phyloP scores from a whole-genome alignment of 2,329 filamentous ascomycete genomes.

The Chrysoporthe deuterocubensis region DNA sequence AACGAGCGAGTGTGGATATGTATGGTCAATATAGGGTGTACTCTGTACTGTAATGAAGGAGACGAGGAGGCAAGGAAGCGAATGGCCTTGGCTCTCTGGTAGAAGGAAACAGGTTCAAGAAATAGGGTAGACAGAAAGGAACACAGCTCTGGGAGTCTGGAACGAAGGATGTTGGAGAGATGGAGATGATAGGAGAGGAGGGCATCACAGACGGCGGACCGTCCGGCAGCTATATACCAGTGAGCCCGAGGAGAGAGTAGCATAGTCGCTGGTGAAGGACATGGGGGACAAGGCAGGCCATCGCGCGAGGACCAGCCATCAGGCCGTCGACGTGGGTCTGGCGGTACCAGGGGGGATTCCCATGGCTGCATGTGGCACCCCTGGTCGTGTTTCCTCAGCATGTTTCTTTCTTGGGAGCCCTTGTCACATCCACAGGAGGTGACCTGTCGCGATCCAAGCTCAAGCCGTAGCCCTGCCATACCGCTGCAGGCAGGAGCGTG shows the following conservation, averaged over 20 bases:
- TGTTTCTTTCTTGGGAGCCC: slow-evolving; percentile 21
- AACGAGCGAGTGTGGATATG: slow-evolving; percentile 23
- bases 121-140: slow-evolving; percentile 21
- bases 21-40: slow-evolving; percentile 20
- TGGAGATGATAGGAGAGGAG: slow-evolving; percentile 27
- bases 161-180: slow-evolving; percentile 24
- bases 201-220: slow-evolving; percentile 11
- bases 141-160: slow-evolving; percentile 11
- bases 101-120: slow-evolving; percentile 39
- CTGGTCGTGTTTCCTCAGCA: slow-evolving; percentile 18
- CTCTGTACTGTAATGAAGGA: slow-evolving; percentile 33
- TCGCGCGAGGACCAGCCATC: slow-evolving; percentile 18
- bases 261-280: slow-evolving; percentile 9
- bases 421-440: slow-evolving; percentile 18
- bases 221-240: slow-evolving; percentile 25
- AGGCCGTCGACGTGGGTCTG: slow-evolving; percentile 20
- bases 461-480: slow-evolving; percentile 11
- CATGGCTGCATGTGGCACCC: slow-evolving; percentile 20
- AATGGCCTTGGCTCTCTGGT: slow-evolving; percentile 56
- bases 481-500: no score
- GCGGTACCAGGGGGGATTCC: slow-evolving; percentile 18
- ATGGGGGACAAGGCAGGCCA: slow-evolving; percentile 2
- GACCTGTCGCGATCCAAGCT: slow-evolving; percentile 9
- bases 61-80: slow-evolving; percentile 53
- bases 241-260: slow-evolving; percentile 15